phyloP scores from a whole-genome alignment of 768 basidiomycete genomes.

The Termitomyces sp. region DNA sequence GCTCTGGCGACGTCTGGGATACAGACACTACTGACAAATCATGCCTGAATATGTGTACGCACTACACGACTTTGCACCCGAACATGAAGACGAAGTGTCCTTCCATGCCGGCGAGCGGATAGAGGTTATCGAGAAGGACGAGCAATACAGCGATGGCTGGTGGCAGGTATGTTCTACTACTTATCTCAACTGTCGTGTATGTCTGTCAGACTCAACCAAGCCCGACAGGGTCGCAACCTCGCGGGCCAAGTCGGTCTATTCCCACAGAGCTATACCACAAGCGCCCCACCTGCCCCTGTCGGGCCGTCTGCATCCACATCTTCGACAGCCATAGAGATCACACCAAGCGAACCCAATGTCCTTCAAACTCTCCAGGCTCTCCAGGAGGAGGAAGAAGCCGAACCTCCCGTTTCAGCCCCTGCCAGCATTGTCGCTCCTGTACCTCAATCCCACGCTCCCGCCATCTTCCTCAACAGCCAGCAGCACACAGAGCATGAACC shows the following conservation, averaged over 20 bases:
- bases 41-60: constrained; percentile 88
- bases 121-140: constrained; percentile 90
- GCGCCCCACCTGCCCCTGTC: constrained; percentile 37
- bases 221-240: constrained; percentile 72
- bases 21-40: neutral
- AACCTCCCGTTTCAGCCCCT: constrained; percentile 17
- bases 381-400: constrained; percentile 40
- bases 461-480: constrained; percentile 20
- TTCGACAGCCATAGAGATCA: constrained; percentile 11
- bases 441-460: constrained; percentile 32
- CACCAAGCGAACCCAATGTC: constrained; percentile 7
- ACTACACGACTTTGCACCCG: constrained; percentile 82
- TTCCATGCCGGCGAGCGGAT: constrained; percentile 85
- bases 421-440: constrained; percentile 27
- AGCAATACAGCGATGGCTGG: constrained; percentile 93
- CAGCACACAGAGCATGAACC: neutral
- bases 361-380: constrained; percentile 36
- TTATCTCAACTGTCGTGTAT: neutral
- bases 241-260: constrained; percentile 86
- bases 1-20: neutral
- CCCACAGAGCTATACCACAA: constrained; percentile 81
- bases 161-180: constrained; percentile 50
- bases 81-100: constrained; percentile 89
- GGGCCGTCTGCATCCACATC: constrained; percentile 20
- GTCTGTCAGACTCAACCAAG: constrained; percentile 9